Base-by-base conservation (phyloP, 768 basidiomycete genomes). In the Mycena albidolilacea region DNA sequence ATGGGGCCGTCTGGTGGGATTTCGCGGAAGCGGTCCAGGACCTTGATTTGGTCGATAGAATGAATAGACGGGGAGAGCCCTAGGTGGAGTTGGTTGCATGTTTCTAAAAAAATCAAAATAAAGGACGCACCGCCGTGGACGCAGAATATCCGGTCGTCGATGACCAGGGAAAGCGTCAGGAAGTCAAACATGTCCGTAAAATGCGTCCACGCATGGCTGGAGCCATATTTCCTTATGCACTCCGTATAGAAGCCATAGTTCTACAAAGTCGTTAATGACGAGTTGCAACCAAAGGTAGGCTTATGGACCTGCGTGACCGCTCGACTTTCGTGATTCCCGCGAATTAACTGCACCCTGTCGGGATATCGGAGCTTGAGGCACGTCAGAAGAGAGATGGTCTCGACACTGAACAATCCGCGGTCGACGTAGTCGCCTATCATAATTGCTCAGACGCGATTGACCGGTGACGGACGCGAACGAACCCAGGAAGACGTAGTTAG, bases 121-220 rank as follows among this genome's bases (percentile, higher is more conserved):
- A 64, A 67, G 74, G 58, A 82, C 87, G 67, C 77, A 96, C 97
- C 97, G 78, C 98, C 98, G 77, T 99, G 98, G 11, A 99, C 97
- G 78, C 98, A 99, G 82, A 99, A 98, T 88, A 99, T 98, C 79
- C 92, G 93, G 85, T 99, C 97, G 84, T 99, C 98, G 78, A 99
- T 98, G 73, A 99, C 98, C 69, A 97, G 97, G 43, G 95, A 97
- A 69, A 99, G 87, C 12, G 98, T 99, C 77, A 99, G 84, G 85
- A 97, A 99, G 86, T 99, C 98, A 83, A 99, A 99, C 97, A 99
- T 98, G 84, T 99, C 98, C 71, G 98, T 99, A 79, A 99, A 99
- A 83, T 99, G 98, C 37, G 96, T 97, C 98, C 98, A 99, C 43
- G 98, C 97, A 77, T 94, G 93, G 41, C 97, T 92, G 2, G 95